Evolutionary conservation across 2,329 filamentous ascomycete genomes (phyloP), one percentile per base, ranked within the genome.

Genomic region (Monilinia vaccinii-corymbosi): DNA sequence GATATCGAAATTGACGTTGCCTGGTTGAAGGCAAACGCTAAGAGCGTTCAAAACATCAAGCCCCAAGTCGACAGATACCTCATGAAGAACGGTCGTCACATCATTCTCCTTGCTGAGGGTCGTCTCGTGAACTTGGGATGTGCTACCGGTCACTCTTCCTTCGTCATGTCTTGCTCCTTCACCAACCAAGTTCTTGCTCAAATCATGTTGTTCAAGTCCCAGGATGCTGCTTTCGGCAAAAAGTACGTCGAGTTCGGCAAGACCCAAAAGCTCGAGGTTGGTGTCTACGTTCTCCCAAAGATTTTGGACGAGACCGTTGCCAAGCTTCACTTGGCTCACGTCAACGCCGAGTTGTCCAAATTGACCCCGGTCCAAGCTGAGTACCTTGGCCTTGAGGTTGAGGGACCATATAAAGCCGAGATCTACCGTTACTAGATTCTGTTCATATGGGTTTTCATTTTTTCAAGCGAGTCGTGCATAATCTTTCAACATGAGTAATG

Each of bases 121-220:
- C 93, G 94, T 82, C 89, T 99, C 68, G 94, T 99, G 81, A 99
- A 99, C 88, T 84, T 99, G 71, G 94, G 94, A 78, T 99, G 94
- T 79, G 94, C 94, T 75, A 99, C 94, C 67, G 94, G 94, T 70
- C 94, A 99, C 88, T 96, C 92, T 70, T 97, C 93, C 57, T 99
- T 99, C 79, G 94, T 99, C 83, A 97, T 99, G 94, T 97, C 92
- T 72, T 99, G 94, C 88, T 97, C 93, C 67, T 99, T 99, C 88
- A 96, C 92, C 85, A 99, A 99, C 88, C 94, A 99, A 85, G 94
- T 97, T 72, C 90, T 99, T 76, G 94, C 94, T 69, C 94, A 99
- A 83, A 97, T 99, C 81, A 88, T 96, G 82, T 82, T 99, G 73
- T 99, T 79, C 89, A 97, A 97, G 88, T 87, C 86, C 72, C 82